Conservation (phyloP, 345 rosid species). For the Arabis alpina region DNA sequence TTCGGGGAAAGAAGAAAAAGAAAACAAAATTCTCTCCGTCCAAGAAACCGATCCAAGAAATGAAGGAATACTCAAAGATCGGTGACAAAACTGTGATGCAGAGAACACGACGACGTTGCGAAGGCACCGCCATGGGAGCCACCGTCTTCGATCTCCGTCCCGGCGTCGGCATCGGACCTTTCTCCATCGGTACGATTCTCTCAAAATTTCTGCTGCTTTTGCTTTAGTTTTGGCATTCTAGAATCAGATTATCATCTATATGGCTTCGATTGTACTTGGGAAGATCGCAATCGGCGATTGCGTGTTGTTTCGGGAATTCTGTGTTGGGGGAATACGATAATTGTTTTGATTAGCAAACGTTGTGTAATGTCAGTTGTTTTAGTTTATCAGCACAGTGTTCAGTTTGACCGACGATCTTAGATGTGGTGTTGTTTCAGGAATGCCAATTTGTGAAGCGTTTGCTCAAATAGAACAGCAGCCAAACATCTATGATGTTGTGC, state of each 20-base stretch:
- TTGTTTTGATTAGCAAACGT: not conserved
- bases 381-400: slow-evolving; percentile 7
- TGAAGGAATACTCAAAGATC: slow-evolving; percentile 41
- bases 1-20: not conserved
- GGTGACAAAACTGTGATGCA: slow-evolving; percentile 49
- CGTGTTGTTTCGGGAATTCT: slow-evolving; percentile 28
- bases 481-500: slow-evolving; percentile 90
- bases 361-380: not conserved
- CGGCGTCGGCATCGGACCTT: slow-evolving; percentile 90
- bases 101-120: slow-evolving; percentile 80
- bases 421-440: slow-evolving; percentile 55
- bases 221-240: slow-evolving; percentile 9
- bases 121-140: slow-evolving; percentile 98
- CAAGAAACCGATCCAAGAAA: slow-evolving; percentile 17
- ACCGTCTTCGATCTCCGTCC: slow-evolving; percentile 94
- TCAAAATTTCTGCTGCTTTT: not conserved
- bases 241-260: not conserved
- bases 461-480: slow-evolving; percentile 93
- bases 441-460: slow-evolving; percentile 96
- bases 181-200: slow-evolving; percentile 67
- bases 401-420: slow-evolving; percentile 15
- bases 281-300: slow-evolving; percentile 31
- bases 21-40: slow-evolving; percentile 7
- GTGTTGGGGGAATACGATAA: not conserved
- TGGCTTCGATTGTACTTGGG: slow-evolving; percentile 10